phyloP scores from a whole-genome alignment of 1,284 basidiomycete genomes.

The Austroboletus rostrupii region DNA sequence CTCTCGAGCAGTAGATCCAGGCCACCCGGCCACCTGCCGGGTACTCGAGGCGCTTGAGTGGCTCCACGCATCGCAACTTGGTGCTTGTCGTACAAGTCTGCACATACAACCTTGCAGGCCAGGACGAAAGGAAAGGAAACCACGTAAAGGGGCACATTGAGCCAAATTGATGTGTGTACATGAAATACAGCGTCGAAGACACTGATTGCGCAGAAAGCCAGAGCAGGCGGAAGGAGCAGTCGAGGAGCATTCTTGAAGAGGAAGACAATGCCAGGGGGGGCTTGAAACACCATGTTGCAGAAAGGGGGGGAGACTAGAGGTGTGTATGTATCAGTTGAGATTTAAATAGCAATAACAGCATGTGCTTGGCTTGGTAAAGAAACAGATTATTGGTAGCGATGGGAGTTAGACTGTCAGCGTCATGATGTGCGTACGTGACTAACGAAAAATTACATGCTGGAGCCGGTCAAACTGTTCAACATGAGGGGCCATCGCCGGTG shows the following conservation, averaged over 20 bases:
- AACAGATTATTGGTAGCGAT: too few species aligned
- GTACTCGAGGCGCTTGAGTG: constrained; percentile 26
- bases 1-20: constrained; percentile 27
- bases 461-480: too few species aligned
- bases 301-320: not conserved
- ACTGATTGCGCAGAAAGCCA: constrained; percentile 13
- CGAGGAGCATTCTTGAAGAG: constrained; percentile 18
- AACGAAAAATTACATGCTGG: too few species aligned
- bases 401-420: too few species aligned
- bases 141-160: constrained; percentile 15
- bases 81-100: constrained; percentile 23
- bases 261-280: constrained; percentile 28
- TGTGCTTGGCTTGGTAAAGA: too few species aligned
- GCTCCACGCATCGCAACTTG: constrained; percentile 33
- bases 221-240: constrained; percentile 17
- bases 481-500: too few species aligned
- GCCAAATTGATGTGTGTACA: constrained; percentile 14
- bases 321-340: not conserved
- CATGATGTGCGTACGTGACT: too few species aligned
- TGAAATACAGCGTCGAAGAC: constrained; percentile 4
- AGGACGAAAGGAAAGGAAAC: constrained; percentile 28
- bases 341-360: not conserved
- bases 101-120: constrained; percentile 15
- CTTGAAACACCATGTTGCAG: constrained; percentile 13
- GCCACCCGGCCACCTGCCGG: constrained; percentile 32